These are phyloP conservation scores for Bauhinia variegata DNA, from an alignment of 306 rosid genomes.

Conservation along the genomic window DNA sequence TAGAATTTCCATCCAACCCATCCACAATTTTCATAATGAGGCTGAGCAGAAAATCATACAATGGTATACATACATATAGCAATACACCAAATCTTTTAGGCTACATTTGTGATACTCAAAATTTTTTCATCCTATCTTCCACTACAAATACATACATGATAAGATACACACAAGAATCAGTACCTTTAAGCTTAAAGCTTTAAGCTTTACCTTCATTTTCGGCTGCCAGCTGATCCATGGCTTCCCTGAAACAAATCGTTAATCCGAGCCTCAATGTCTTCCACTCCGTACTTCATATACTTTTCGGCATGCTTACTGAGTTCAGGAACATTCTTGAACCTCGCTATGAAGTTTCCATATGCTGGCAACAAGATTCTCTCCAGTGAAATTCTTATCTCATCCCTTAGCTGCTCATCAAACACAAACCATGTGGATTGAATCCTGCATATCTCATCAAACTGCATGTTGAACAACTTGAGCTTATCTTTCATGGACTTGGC, in stretches of 20 bases:
- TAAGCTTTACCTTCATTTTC: slow-evolving; percentile 56
- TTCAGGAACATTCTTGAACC: slow-evolving; percentile 62
- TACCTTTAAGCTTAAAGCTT: too few relatives aligned
- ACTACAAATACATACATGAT: slow-evolving; percentile 35
- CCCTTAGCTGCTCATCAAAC: slow-evolving; percentile 75
- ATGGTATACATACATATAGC: slow-evolving; percentile 26
- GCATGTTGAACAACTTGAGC: slow-evolving; percentile 61
- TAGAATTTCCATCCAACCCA: not conserved
- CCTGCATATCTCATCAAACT: slow-evolving; percentile 75
- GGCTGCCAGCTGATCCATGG: slow-evolving; percentile 60
- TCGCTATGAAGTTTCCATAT: slow-evolving; percentile 62
- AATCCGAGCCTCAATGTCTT: slow-evolving; percentile 64
- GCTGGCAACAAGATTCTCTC: slow-evolving; percentile 66
- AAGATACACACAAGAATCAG: slow-evolving; percentile 30
- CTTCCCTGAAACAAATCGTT: slow-evolving; percentile 60
- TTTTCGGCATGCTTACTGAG: slow-evolving; percentile 62
- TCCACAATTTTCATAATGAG: slow-evolving; percentile 22
- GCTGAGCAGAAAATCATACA: not conserved
- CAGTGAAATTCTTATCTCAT: slow-evolving; percentile 65
- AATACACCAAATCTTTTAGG: slow-evolving; percentile 35
- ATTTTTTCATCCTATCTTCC: slow-evolving; percentile 36
- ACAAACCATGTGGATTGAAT: slow-evolving; percentile 71
- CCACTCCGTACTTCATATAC: slow-evolving; percentile 57
- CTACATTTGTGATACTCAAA: slow-evolving; percentile 33
- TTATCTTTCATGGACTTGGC: slow-evolving; percentile 75